Base-by-base conservation (phyloP, 371 early-diverging fungal species). In the Mortierella sp. region DNA sequence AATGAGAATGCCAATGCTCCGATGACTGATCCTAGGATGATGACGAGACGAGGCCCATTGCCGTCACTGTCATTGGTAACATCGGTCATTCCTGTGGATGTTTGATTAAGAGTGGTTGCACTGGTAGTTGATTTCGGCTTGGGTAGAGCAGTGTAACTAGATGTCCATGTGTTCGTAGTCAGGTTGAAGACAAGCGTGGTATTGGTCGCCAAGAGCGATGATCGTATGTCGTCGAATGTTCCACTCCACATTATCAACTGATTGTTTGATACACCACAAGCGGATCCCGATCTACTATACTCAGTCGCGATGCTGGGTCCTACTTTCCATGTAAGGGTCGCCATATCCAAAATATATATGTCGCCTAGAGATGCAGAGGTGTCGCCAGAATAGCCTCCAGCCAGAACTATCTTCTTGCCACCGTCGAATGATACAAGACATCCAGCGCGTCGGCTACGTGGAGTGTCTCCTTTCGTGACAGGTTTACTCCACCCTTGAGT, bases 221-320 rank as follows among this genome's bases (percentile, higher is more conserved):
- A 5, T 2, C 6, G 6, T 16, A 14, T 5, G 10, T 2, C 19
- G 8, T 2, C 1, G 16, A 13, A 19, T 6, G 7, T 34, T 1
- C 71, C 71, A 10, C 71, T 65, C 71, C 71, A 65, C 3, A 55
- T 40, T 13, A 71, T 44, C 24, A 71, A 51, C 3, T 41, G n/a
- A 28, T 59, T 61, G 3, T 64, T 64, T 14, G 64, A 56, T 9
- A 65, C 40, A 21, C 65, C 71, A 53, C 71, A 71, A 19, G 65
- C 55, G 4, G 55, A n/a, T 12, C 29, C 41, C 16, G 17, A 34
- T n/a, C 71, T 52, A 0, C 44, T 52, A 28, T 27, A 44, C 17
- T 27, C 19, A 0, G 21, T 14, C 1, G 44, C 48, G 16, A 40
- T 57, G 27, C 51, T 41, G 4, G 53, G 29, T 14, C 64, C 61